phyloP scores from a whole-genome alignment of 75 land plant species.

The Chamaecyparis obtusa region DNA sequence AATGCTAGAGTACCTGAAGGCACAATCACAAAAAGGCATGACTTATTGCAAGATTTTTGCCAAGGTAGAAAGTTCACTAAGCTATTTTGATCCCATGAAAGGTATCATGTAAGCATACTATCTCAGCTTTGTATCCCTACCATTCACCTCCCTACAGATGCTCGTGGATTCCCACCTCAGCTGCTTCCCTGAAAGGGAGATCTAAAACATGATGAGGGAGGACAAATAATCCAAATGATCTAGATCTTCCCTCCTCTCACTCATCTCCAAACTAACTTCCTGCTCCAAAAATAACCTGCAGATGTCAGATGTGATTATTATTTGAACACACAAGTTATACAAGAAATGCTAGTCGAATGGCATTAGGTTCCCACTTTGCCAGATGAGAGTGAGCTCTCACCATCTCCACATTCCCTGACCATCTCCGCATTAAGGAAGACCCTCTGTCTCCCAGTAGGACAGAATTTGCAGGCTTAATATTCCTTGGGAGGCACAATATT shows the following conservation, averaged over 20 bases:
- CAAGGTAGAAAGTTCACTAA: background rate
- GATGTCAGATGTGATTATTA: no score
- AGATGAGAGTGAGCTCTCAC: background rate
- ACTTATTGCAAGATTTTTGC: background rate
- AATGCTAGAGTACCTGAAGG: background rate
- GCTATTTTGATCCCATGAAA: background rate
- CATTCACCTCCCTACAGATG: background rate
- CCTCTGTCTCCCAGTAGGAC: background rate
- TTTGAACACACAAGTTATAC: no score
- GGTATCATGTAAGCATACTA: background rate
- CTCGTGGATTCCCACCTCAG: no score
- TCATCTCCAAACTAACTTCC: background rate
- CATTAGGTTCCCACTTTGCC: background rate
- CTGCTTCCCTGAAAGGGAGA: background rate
- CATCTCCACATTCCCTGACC: background rate
- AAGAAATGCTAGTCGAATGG: background rate
- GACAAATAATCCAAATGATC: background rate
- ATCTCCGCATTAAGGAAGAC: background rate
- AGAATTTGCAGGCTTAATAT: background rate
- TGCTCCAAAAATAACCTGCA: background rate
- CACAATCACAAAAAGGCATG: background rate
- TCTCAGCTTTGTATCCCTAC: background rate
- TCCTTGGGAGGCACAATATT: background rate
- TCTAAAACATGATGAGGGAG: no score
- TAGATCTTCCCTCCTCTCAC: background rate